These are phyloP conservation scores for Phytophthora niederhauseri DNA, from an alignment of 352 stramenopile species.

Conservation along the genomic window DNA sequence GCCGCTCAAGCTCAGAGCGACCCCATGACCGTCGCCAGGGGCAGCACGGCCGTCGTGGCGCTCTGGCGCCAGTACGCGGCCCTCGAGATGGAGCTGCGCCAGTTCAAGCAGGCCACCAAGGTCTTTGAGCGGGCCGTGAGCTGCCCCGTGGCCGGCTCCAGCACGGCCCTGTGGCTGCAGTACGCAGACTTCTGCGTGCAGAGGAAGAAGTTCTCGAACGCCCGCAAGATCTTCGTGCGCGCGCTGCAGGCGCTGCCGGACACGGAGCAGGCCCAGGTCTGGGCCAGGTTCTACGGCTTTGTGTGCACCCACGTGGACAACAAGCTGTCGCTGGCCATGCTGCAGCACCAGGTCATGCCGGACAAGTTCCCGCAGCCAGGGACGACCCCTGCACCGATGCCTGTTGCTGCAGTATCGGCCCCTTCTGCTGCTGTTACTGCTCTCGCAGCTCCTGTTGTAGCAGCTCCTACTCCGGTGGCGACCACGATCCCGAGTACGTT, in stretches of 20 bases:
- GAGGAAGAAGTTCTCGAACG: constrained; percentile 77
- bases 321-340: constrained; percentile 50
- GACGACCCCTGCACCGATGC: constrained; percentile 4
- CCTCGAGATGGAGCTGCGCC: constrained; percentile 77
- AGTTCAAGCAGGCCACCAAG: constrained; percentile 88
- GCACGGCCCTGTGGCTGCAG: constrained; percentile 56
- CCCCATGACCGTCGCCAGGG: constrained; percentile 6
- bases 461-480: neutral
- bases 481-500: constrained; percentile 25
- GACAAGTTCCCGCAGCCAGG: constrained; percentile 34
- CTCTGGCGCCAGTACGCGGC: constrained; percentile 69
- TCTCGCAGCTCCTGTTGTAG: constrained; percentile 4
- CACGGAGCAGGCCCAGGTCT: constrained; percentile 47
- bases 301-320: constrained; percentile 65
- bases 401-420: constrained; percentile 7
- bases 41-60: constrained; percentile 43
- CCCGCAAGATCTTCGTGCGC: constrained; percentile 74
- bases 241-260: constrained; percentile 52
- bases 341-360: constrained; percentile 67
- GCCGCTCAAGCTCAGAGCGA: constrained; percentile 19
- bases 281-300: constrained; percentile 67
- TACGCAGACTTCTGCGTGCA: constrained; percentile 81
- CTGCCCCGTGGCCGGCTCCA: constrained; percentile 50
- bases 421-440: constrained; percentile 6
- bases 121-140: constrained; percentile 69